Percentiles rank a stretch among this genome's conserved stretches.
Conservation (phyloP, 805 yeast species). For the Sugiyamaella boreocaroliniensis region DNA sequence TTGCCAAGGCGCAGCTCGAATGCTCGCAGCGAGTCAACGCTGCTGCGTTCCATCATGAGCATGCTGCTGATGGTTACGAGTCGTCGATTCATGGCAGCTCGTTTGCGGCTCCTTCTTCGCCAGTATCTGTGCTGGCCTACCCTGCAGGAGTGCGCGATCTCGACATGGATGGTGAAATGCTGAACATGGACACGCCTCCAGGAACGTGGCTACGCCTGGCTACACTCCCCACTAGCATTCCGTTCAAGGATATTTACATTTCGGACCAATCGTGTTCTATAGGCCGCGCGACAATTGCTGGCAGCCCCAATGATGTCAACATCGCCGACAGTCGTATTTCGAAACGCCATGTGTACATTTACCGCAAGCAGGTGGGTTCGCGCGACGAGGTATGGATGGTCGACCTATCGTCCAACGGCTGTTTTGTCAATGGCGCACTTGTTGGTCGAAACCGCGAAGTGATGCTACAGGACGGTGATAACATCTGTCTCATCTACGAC, state of each 20-base stretch:
- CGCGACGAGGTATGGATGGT: conserved; percentile 68
- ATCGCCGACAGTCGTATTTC: conserved; percentile 72
- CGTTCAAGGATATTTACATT: conserved; percentile 46
- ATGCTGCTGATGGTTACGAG: background rate
- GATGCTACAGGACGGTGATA: conserved; percentile 58
- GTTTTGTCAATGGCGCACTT: conserved; percentile 55
- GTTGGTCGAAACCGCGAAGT: conserved; percentile 59
- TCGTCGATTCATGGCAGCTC: background rate
- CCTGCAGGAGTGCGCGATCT: conserved; percentile 20
- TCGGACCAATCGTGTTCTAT: conserved; percentile 63
- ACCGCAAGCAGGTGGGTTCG: conserved; percentile 28
- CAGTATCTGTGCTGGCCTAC: conserved; percentile 2
- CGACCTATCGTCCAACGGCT: conserved; percentile 74
- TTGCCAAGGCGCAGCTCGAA: conserved; percentile 23
- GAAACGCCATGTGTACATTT: conserved; percentile 70
- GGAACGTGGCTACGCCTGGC: conserved; percentile 60
- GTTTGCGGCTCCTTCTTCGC: conserved; percentile 3
- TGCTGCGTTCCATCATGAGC: background rate
- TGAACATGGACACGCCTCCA: conserved; percentile 33
- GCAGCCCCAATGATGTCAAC: conserved; percentile 41
- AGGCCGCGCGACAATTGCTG: conserved; percentile 51
- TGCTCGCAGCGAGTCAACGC: conserved; percentile 12
- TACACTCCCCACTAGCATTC: conserved; percentile 44
- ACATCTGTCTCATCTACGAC: conserved; percentile 55
- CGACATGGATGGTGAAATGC: conserved; percentile 18